Percentiles rank a stretch among this genome's conserved stretches.
phyloP scores from a whole-genome alignment of 371 early-diverging fungal species.

The Mortierella sp. region DNA sequence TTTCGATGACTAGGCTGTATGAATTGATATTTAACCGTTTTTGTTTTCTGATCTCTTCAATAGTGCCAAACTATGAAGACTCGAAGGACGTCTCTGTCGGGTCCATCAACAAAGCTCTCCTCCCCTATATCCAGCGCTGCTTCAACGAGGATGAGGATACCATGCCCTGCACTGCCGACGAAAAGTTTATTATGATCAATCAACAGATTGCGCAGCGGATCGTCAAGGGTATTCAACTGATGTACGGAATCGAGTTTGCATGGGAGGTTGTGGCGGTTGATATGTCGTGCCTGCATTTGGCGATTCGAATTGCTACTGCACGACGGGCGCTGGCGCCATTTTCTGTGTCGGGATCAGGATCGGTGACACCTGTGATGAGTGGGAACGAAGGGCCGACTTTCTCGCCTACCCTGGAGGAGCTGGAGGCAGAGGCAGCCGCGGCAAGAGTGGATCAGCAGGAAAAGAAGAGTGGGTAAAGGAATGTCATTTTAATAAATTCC shows the following conservation, averaged over 20 bases:
- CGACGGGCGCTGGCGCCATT: slow-evolving; percentile 63
- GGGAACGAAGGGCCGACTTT: not conserved
- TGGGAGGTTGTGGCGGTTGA: slow-evolving; percentile 84
- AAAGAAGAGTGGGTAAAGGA: not conserved
- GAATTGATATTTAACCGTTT: not conserved
- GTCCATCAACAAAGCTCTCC: slow-evolving; percentile 40
- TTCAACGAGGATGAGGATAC: slow-evolving; percentile 64
- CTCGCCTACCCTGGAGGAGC: not conserved
- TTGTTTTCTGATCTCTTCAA: not conserved
- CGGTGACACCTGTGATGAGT: too few relatives aligned
- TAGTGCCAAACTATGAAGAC: slow-evolving; percentile 32
- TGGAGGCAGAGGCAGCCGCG: not conserved
- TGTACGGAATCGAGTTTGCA: slow-evolving; percentile 91
- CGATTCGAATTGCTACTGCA: slow-evolving; percentile 64
- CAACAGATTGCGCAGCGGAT: slow-evolving; percentile 82
- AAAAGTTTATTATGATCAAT: slow-evolving; percentile 73
- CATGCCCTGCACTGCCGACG: slow-evolving; percentile 69
- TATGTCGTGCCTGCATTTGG: slow-evolving; percentile 60
- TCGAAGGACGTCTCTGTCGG: slow-evolving; percentile 33
- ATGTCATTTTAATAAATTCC: not conserved
- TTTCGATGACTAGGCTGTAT: not conserved
- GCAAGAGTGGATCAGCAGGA: not conserved
- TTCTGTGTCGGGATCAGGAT: slow-evolving; percentile 21
- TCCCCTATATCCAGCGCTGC: slow-evolving; percentile 55
- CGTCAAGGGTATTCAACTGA: slow-evolving; percentile 82